Base-by-base conservation (phyloP, 352 stramenopile genomes). In the Peronosclerospora sorghi region DNA sequence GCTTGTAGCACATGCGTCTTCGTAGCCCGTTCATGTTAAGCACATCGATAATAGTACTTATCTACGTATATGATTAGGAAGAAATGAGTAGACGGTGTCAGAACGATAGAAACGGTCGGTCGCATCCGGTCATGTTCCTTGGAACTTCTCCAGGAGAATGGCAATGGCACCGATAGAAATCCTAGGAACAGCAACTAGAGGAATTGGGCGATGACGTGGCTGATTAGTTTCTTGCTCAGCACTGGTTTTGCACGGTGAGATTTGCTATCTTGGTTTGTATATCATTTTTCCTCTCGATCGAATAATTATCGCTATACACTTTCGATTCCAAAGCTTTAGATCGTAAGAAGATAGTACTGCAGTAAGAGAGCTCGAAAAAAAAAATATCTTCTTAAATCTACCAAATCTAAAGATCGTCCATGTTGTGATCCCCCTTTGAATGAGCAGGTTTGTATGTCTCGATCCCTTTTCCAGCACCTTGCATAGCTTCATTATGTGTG, bases 401-500 rank as follows among this genome's bases (percentile, higher is more conserved):
- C 19, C 21, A 40, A 30, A 13, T 64, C 56, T 83, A 83, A 35
- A 86, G 48, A 37, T 86, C 73, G 30, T 77, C 62, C 71, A 86
- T 86, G 21, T 68, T 61, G 24, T 56, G 46, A 13, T 21, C 44
- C 37, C 65, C 56, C 30, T 72, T 62, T 24, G 51, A 28, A 44
- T 78, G 76, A 7, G 75, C 51, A 13, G 75, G 66, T 18, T 65
- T 72, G 47, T 90, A 90, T 49, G 63, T 68, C 53, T 93, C 80
- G 8, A 85, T 48, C 7, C 64, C 67, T 52, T 83, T 83, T 42
- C 80, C 77, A 8, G 80, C 75, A 34, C 59, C 80, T 12, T 73
- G 51, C 43, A 87, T 77, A 24, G 80, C 80, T 48, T 93, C 80
- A 21, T 78, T 83, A 49, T 90, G 80, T 59, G 75, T 83, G 63